A percentile compares a stretch with the other conserved stretches of the same genome.
phyloP scores from a whole-genome alignment of 1,139 yeast genomes.

The Lodderomyces theae region DNA sequence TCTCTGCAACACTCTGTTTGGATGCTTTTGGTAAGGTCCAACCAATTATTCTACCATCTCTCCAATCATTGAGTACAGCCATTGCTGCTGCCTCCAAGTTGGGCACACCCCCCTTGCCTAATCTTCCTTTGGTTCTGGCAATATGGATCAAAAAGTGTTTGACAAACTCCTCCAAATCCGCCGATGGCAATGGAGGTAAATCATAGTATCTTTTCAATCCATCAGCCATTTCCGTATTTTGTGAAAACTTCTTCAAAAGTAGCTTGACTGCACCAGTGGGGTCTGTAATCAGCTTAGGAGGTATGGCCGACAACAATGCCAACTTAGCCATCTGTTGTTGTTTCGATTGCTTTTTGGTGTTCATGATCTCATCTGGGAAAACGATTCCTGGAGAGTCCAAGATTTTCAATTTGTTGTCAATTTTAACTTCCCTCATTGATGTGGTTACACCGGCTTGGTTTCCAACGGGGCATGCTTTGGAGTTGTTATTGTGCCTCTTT shows the following conservation, averaged over 20 bases:
- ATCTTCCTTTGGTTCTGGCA: constrained; percentile 89
- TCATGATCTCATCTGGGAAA: constrained; percentile 68
- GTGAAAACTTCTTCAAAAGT: constrained; percentile 71
- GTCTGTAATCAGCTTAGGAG: constrained; percentile 82
- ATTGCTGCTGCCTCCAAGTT: constrained; percentile 82
- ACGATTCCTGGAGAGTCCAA: constrained; percentile 98
- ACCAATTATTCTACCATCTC: constrained; percentile 91
- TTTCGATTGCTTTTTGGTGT: constrained; percentile 45
- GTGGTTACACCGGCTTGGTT: constrained; percentile 98
- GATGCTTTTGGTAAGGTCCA: constrained; percentile 85
- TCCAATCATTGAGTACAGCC: constrained; percentile 89
- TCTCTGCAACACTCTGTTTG: constrained; percentile 25
- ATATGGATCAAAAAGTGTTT: constrained; percentile 88
- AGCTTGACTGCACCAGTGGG: constrained; percentile 80
- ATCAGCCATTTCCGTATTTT: constrained; percentile 70
- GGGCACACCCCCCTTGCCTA: constrained; percentile 92
- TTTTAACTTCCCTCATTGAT: constrained; percentile 83
- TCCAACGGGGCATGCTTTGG: constrained; percentile 91
- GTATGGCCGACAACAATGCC: constrained; percentile 83
- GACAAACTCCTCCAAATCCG: constrained; percentile 62
- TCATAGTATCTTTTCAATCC: constrained; percentile 70
- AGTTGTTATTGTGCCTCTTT: constrained; percentile 67
- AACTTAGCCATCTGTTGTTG: constrained; percentile 81
- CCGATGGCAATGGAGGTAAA: constrained; percentile 75
- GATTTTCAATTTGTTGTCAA: constrained; percentile 83